Conservation (phyloP, 1,284 basidiomycete species). For the Pseudozyma pruni region DNA sequence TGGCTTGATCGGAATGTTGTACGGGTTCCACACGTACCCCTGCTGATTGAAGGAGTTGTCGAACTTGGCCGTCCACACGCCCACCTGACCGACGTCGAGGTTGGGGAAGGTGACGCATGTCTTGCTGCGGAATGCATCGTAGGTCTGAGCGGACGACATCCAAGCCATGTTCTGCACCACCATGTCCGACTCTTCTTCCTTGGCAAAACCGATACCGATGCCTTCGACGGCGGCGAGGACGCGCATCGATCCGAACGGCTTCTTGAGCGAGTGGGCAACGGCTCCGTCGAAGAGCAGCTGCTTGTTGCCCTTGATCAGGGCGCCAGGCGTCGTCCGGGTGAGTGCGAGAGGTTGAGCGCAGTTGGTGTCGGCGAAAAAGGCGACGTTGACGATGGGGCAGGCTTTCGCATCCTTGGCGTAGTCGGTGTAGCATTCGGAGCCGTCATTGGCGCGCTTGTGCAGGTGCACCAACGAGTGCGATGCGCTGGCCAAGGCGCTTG, state of each 20-base stretch:
- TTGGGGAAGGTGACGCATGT: slow-evolving; percentile 30
- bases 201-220: slow-evolving; percentile 34
- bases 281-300: slow-evolving; percentile 34
- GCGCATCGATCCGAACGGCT: slow-evolving; percentile 23
- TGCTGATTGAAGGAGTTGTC: slow-evolving; percentile 14
- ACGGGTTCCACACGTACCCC: slow-evolving; percentile 32
- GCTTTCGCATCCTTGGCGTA: slow-evolving; percentile 15
- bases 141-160: slow-evolving; percentile 16
- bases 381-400: slow-evolving; percentile 28
- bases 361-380: slow-evolving; percentile 23
- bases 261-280: slow-evolving; percentile 12
- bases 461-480: slow-evolving; percentile 7
- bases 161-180: slow-evolving; percentile 37
- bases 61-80: slow-evolving; percentile 12
- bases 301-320: slow-evolving; percentile 21
- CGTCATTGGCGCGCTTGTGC: slow-evolving; percentile 19
- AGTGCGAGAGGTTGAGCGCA: slow-evolving; percentile 23
- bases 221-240: slow-evolving; percentile 24
- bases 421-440: slow-evolving; percentile 19
- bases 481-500: slow-evolving; percentile 8
- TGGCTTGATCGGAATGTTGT: slow-evolving; percentile 27
- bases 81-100: slow-evolving; percentile 6
- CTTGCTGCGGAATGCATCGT: slow-evolving; percentile 17
- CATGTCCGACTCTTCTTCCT: slow-evolving; percentile 25
- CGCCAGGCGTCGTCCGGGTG: neutral